Evolutionary conservation across 208 protist genomes (phyloP), one percentile per base, ranked within the genome.

Genomic region (Leishmania gerbilli): DNA sequence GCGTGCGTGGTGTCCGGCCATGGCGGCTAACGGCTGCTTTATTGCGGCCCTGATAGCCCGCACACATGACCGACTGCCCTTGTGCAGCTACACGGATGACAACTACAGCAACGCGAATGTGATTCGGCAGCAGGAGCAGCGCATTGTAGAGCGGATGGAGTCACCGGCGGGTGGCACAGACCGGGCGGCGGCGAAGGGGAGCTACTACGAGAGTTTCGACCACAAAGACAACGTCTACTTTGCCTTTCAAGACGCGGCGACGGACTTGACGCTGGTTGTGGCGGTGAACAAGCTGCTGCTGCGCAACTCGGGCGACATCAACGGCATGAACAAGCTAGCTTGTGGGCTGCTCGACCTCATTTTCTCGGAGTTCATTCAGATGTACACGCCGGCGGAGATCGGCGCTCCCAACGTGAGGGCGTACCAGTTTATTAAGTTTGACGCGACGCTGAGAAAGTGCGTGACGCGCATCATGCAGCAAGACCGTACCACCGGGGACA

Each of bases 341-440:
- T 98, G 95, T 64, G 84, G 90, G n/a, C 84, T 98, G 9, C 80
- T 98, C 19, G 93, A 98, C 81, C 79, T 82, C 21, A 82, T 98
- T 47, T 96, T 97, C 80, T 79, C 92, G 2, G 92, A 94, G 82
- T 98, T 98, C 76, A 93, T 87, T 6, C 87, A 92, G 58, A 65
- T 76, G 76, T 92, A 93, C 85, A 84, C 83, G 13, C 72, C 88
- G 7, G 86, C 79, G 62, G 90, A 97, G 74, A 91, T 97, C 79
- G 49, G 55, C 3, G 88, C 88, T 0, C 76, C 76, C 7, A 89
- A 86, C 81, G 81, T 98, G 55, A 86, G 92, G 3, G 89, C 94
- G 3, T 98, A 91, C 79, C 93, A 98, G 71, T 98, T 96, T 77
- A 97, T 97, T 75, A 93, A 95, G 83, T 98, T 98, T 76, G 94